phyloP scores from a whole-genome alignment of 257 asterid genomes.

The Rehmannia glutinosa region DNA sequence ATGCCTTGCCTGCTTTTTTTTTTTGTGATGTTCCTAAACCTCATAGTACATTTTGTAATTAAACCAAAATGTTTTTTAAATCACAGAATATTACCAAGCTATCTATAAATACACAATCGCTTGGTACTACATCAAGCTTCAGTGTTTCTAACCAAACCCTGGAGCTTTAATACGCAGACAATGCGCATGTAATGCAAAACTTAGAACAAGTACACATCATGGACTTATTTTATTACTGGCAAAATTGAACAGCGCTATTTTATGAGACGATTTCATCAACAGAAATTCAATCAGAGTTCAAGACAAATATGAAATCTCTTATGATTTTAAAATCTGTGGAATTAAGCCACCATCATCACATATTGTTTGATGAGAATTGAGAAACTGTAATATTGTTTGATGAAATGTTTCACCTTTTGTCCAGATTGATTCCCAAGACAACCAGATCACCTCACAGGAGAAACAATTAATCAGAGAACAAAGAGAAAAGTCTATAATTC shows the following conservation, averaged over 20 bases:
- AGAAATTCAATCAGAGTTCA: not conserved
- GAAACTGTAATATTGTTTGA: no score
- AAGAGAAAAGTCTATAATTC: constrained; percentile 15
- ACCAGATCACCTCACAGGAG: constrained; percentile 8
- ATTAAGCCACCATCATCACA: not conserved
- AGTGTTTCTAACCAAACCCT: not conserved
- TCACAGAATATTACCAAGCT: no score
- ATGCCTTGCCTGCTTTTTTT: no score
- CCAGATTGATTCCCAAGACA: not conserved
- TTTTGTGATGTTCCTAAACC: no score
- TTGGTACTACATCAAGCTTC: no score
- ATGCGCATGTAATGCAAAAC: not conserved
- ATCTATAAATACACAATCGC: no score
- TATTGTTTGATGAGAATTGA: not conserved
- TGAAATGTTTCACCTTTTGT: constrained; percentile 17
- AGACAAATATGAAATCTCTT: not conserved
- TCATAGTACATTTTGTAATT: no score
- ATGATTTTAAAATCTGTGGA: not conserved
- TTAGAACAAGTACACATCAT: not conserved
- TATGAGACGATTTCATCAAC: not conserved
- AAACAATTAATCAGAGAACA: constrained; percentile 1
- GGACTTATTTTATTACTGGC: no score
- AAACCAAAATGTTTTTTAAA: no score
- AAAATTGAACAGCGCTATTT: no score
- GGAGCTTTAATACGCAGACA: not conserved